These are phyloP conservation scores for Kwoniella heveanensis DNA, from an alignment of 768 basidiomycete species.

Conservation along the genomic window DNA sequence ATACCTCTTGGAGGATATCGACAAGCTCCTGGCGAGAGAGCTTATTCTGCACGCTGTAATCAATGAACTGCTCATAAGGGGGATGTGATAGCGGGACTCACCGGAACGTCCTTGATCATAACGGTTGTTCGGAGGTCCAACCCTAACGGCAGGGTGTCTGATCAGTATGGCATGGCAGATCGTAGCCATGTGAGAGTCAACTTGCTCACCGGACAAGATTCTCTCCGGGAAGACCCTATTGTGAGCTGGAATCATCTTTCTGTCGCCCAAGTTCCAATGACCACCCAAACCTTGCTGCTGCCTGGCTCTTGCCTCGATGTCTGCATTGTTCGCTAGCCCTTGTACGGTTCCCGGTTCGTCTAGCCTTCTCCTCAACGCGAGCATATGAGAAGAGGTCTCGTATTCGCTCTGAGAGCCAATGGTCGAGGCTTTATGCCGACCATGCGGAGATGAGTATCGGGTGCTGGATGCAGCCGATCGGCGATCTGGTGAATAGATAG, in stretches of 20 bases:
- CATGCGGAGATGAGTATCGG: constrained; percentile 3
- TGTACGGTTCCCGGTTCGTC: constrained; percentile 32
- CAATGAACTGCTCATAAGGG: background rate
- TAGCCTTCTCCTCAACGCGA: constrained; percentile 23
- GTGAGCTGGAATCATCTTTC: constrained; percentile 32
- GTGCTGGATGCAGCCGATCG: background rate
- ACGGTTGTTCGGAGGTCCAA: constrained; percentile 50
- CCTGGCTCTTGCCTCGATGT: constrained; percentile 18
- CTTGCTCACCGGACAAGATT: constrained; percentile 37
- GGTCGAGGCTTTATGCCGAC: constrained; percentile 1
- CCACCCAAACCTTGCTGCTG: constrained; percentile 32
- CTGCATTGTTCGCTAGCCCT: constrained; percentile 23
- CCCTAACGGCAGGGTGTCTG: constrained; percentile 19
- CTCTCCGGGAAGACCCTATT: constrained; percentile 44
- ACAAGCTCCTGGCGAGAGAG: constrained; percentile 51
- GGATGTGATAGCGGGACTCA: constrained; percentile 20
- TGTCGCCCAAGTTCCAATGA: constrained; percentile 23
- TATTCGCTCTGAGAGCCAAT: background rate
- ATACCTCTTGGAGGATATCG: constrained; percentile 49
- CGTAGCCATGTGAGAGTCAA: no score
- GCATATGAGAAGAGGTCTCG: constrained; percentile 14
- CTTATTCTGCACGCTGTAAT: constrained; percentile 42
- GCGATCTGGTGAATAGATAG: constrained; percentile 8
- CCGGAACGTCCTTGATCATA: constrained; percentile 56
- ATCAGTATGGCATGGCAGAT: no score